phyloP scores from a whole-genome alignment of 2,329 filamentous ascomycete species.

The Ilyonectria destructans region DNA sequence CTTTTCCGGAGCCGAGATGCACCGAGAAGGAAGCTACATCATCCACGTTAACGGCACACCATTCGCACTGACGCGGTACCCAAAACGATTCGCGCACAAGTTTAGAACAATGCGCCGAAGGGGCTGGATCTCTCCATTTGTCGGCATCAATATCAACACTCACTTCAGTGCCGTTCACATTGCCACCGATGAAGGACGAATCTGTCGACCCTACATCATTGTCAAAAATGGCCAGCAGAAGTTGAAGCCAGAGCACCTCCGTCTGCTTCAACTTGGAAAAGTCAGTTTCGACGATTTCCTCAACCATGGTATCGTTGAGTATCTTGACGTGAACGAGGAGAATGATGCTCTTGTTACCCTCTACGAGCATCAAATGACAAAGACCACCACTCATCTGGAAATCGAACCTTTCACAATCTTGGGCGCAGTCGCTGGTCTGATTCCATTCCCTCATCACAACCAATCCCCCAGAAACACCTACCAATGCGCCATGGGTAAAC shows the following conservation, averaged over 20 bases:
- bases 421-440: slow-evolving; percentile 94
- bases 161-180: slow-evolving; percentile 95
- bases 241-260: slow-evolving; percentile 84
- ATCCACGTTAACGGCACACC: slow-evolving; percentile 98
- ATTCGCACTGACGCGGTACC: slow-evolving; percentile 87
- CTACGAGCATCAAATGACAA: slow-evolving; percentile 87
- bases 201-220: slow-evolving; percentile 95
- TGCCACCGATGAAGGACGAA: slow-evolving; percentile 96
- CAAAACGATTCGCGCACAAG: slow-evolving; percentile 87
- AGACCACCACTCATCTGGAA: slow-evolving; percentile 92
- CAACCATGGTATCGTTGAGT: slow-evolving; percentile 91
- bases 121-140: slow-evolving; percentile 94
- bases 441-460: slow-evolving; percentile 98
- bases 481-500: slow-evolving; percentile 99
- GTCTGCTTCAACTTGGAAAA: slow-evolving; percentile 85
- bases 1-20: slow-evolving; percentile 86
- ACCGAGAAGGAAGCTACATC: slow-evolving; percentile 86
- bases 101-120: slow-evolving; percentile 91
- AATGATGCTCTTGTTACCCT: slow-evolving; percentile 96
- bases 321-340: slow-evolving; percentile 98
- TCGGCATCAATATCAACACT: slow-evolving; percentile 96
- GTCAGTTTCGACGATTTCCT: slow-evolving; percentile 96
- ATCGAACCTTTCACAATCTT: slow-evolving; percentile 98
- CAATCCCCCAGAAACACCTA: slow-evolving; percentile 99
- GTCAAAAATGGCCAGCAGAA: slow-evolving; percentile 90